Evolutionary conservation across 495 filamentous ascomycete species (phyloP).

Genomic region (Rhizodiscina lignyota): DNA sequence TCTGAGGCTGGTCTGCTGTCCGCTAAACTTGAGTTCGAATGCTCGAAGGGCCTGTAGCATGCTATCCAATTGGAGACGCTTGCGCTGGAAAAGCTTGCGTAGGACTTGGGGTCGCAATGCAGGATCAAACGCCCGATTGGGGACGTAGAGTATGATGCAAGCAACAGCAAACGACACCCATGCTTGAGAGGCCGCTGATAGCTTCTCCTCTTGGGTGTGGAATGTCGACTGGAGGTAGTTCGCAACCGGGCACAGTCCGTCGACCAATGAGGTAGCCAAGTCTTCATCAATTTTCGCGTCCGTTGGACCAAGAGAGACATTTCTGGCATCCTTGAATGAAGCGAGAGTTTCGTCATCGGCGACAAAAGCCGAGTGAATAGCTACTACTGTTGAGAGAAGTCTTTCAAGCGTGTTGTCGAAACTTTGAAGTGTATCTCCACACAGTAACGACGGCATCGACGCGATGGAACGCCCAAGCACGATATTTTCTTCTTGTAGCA

Average conservation of each 20-base stretch:
- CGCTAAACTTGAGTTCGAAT: conserved; percentile 32
- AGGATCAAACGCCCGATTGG: conserved; percentile 74
- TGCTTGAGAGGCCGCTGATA: conserved; percentile 19
- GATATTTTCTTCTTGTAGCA: too few relatives aligned
- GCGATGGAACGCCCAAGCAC: too few relatives aligned
- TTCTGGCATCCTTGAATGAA: too few relatives aligned
- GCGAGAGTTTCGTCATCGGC: too few relatives aligned
- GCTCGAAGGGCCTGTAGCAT: conserved; percentile 42
- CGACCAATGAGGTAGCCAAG: too few relatives aligned
- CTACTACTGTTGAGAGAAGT: too few relatives aligned
- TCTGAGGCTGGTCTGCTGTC: background rate
- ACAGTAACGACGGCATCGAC: too few relatives aligned
- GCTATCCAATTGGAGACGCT: conserved; percentile 32
- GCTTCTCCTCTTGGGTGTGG: background rate
- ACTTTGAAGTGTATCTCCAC: too few relatives aligned
- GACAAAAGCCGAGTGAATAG: too few relatives aligned
- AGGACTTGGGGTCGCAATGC: conserved; percentile 61
- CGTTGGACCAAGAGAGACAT: too few relatives aligned
- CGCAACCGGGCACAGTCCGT: background rate
- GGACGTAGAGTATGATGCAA: conserved; percentile 63
- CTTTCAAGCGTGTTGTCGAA: too few relatives aligned
- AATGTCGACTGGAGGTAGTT: background rate
- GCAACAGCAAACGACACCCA: conserved; percentile 51
- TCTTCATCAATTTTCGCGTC: too few relatives aligned
- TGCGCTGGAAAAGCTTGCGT: conserved; percentile 42